phyloP scores from a whole-genome alignment of 805 yeast genomes.

The Metschnikowia cubensis region DNA sequence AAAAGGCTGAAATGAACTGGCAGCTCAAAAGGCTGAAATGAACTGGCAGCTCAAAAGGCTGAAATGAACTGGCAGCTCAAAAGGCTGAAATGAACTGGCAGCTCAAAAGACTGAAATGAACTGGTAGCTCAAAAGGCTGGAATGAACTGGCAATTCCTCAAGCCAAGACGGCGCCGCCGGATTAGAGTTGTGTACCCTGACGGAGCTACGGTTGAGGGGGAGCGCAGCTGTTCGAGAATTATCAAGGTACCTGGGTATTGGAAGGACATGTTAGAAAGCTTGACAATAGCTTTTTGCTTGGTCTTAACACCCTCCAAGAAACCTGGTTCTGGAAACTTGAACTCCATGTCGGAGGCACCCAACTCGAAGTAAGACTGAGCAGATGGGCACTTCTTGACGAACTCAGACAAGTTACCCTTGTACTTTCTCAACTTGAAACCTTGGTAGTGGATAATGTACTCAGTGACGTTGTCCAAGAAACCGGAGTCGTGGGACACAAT shows the following conservation, averaged over 20 bases:
- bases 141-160: too few species aligned
- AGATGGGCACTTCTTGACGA: slow-evolving; percentile 97
- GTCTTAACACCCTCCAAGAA: slow-evolving; percentile 99
- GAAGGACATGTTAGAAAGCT: slow-evolving; percentile 96
- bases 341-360: slow-evolving; percentile 96
- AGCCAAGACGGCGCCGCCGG: too few species aligned
- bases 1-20: too few species aligned
- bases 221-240: too few species aligned
- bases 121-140: too few species aligned
- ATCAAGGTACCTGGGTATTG: slow-evolving; percentile 99
- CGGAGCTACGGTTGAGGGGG: too few species aligned
- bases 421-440: slow-evolving; percentile 99
- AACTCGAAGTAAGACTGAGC: slow-evolving; percentile 98
- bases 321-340: slow-evolving; percentile 99
- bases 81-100: too few species aligned
- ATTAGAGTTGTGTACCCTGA: too few species aligned
- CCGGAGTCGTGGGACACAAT: slow-evolving; percentile 99
- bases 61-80: too few species aligned
- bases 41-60: too few species aligned
- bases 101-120: too few species aligned
- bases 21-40: too few species aligned
- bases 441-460: slow-evolving; percentile 99
- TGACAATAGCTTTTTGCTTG: slow-evolving; percentile 99
- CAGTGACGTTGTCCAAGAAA: slow-evolving; percentile 95
- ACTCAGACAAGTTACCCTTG: slow-evolving; percentile 99